Base-by-base conservation (phyloP, 1,284 basidiomycete species). In the Ganoderma lucidum region DNA sequence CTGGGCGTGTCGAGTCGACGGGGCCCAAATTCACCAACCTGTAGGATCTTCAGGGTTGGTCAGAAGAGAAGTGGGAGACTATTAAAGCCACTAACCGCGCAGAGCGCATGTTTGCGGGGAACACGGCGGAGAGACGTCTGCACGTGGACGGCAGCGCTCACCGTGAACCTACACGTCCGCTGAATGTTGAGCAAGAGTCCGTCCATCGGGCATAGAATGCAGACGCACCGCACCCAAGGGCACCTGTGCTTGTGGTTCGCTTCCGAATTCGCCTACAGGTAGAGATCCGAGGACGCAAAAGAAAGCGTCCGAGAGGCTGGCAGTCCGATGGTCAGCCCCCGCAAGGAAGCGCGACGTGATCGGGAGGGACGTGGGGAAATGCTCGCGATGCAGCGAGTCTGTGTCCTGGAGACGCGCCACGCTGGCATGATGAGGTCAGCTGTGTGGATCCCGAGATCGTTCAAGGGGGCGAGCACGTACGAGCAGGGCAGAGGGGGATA, bases 361-460 rank as follows among this genome's bases (percentile, higher is more conserved):
- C 35, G 67, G 67, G 71, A 73, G 67, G 65, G 71, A 73, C 69
- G 65, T 69, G 71, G 37, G n/a, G 30, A 39, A 39, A 39, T 56
- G 23, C 17, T 19, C 37, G 23, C 14, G 19, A 23, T 37, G 37
- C 37, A 35, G 19, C 56, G 37, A 30, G 23, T 61, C 19, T 35
- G 41, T 61, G 59, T 61, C 59, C 41, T 42, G 53, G 63, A 63
- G 67, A 67, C 70, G 68, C 65, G 35, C 67, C 70, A 69, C 66
- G 72, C 67, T 73, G 68, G 66, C 62, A 70, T 71, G 71, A 69
- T 71, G 67, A 67, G 63, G 72, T 71, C 70, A 71, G 70, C 62
- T 71, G 72, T 67, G 68, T 58, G 51, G 45, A 39, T 59, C 56
- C 56, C 56, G n/a, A 59, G 56, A 35, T 23, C 41, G 41, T 41